Evolutionary conservation across 805 yeast genomes (phyloP).

Genomic region (Starmerella sirachaensis): DNA sequence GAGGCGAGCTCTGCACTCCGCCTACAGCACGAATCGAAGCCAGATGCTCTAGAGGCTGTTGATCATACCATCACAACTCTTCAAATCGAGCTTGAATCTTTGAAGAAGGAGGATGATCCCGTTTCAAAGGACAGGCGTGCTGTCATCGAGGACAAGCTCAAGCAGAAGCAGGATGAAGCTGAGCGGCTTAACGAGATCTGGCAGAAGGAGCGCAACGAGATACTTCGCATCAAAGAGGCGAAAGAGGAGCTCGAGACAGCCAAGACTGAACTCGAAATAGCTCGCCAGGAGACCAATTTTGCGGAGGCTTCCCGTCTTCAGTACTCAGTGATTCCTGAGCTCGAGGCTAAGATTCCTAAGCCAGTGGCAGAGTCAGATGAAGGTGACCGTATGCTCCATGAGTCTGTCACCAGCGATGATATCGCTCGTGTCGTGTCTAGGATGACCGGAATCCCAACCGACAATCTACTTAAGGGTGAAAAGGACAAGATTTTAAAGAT

Average conservation of each 20-base stretch:
- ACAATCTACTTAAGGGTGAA: slow-evolving; percentile 84
- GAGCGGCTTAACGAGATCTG: slow-evolving; percentile 66
- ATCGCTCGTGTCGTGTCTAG: slow-evolving; percentile 84
- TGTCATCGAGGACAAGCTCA: slow-evolving; percentile 59
- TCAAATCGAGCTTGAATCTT: slow-evolving; percentile 86
- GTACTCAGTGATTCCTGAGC: slow-evolving; percentile 72
- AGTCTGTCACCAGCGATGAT: slow-evolving; percentile 86
- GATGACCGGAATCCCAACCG: slow-evolving; percentile 93
- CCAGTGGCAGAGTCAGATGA: slow-evolving; percentile 30
- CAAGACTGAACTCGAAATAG: slow-evolving; percentile 65
- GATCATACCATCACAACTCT: slow-evolving; percentile 88
- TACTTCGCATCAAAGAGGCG: slow-evolving; percentile 66
- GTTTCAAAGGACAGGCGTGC: slow-evolving; percentile 65
- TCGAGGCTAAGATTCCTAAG: slow-evolving; percentile 50
- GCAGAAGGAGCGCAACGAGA: slow-evolving; percentile 69
- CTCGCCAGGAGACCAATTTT: slow-evolving; percentile 75
- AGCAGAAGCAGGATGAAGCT: slow-evolving; percentile 51
- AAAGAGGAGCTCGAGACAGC: slow-evolving; percentile 79
- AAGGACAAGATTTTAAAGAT: slow-evolving; percentile 78
- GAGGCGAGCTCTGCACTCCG: slow-evolving; percentile 94
- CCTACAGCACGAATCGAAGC: slow-evolving; percentile 92
- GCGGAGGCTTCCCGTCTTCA: slow-evolving; percentile 81
- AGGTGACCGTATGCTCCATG: slow-evolving; percentile 48
- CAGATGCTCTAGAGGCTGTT: slow-evolving; percentile 80
- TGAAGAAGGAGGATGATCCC: slow-evolving; percentile 84